Conservation (phyloP, 345 rosid genomes). For the sweet orange (Citrus sinensis) region DVS_A1.0 CM039163.1:9660001-9660500, state of each 20-base stretch:
- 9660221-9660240: constrained; percentile 4
- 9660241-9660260: constrained; percentile 12
- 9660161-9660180: constrained; percentile 99
- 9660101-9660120: constrained; percentile 71
- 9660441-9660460: not conserved
- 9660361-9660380: constrained; percentile 43
- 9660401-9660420: not conserved
- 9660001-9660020: constrained; percentile 89
- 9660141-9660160: constrained; percentile 99
- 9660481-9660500: not conserved
- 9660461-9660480: not conserved
- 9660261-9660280: constrained; percentile 9
- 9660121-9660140: constrained; percentile 97
- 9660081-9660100: constrained; percentile 17
- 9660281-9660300: constrained; percentile 95
- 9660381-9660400: constrained; percentile 13
- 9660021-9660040: constrained; percentile 32
- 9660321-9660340: constrained; percentile 87
- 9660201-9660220: constrained; percentile 13
- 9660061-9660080: constrained; percentile 15
- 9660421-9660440: not conserved
- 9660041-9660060: constrained; percentile 6
- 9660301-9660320: constrained; percentile 98
- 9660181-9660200: constrained; percentile 53
- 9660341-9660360: constrained; percentile 92